Evolutionary conservation across 2,329 filamentous ascomycete genomes (phyloP).

Genomic region (Sporothrix pallida): DNA sequence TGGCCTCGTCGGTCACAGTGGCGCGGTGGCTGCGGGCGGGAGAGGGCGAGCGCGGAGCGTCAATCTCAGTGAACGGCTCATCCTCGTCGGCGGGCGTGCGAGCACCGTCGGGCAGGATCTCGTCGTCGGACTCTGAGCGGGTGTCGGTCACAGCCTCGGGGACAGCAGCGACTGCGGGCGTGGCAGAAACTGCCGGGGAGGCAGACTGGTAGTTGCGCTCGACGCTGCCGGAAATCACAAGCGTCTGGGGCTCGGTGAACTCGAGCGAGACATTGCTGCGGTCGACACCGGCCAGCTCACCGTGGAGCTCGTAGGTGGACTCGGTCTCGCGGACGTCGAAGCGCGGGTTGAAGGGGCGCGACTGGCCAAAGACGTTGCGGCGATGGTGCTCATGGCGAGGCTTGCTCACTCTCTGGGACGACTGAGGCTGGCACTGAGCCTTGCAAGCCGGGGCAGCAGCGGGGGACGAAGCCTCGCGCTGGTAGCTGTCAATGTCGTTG

Average conservation of each 20-base stretch:
- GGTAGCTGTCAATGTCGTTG: slow-evolving; percentile 65
- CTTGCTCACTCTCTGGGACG: slow-evolving; percentile 24
- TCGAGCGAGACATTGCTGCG: slow-evolving; percentile 78
- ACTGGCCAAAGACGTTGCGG: slow-evolving; percentile 36
- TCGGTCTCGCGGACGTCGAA: slow-evolving; percentile 78
- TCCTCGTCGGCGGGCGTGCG: slow-evolving; percentile 45
- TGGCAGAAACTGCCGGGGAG: slow-evolving; percentile 41
- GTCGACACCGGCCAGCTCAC: slow-evolving; percentile 76
- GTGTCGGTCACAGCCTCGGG: slow-evolving; percentile 31
- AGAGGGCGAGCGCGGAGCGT: slow-evolving; percentile 37
- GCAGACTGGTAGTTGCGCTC: slow-evolving; percentile 67
- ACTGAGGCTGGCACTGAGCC: slow-evolving; percentile 27
- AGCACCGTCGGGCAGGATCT: slow-evolving; percentile 29
- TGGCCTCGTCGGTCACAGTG: slow-evolving; percentile 68
- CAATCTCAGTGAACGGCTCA: slow-evolving; percentile 48
- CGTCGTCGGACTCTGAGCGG: slow-evolving; percentile 38
- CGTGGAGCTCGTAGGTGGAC: slow-evolving; percentile 74
- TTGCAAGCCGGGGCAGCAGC: slow-evolving; percentile 31
- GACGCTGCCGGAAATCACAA: slow-evolving; percentile 71
- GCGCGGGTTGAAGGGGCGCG: slow-evolving; percentile 67
- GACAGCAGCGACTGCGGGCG: not conserved
- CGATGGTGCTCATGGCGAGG: slow-evolving; percentile 11
- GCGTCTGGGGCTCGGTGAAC: slow-evolving; percentile 76
- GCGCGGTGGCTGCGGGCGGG: slow-evolving; percentile 56
- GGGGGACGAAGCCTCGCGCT: slow-evolving; percentile 45